Percentiles rank a stretch among this genome's conserved stretches.
Evolutionary conservation across 2,329 filamentous ascomycete genomes (phyloP).

Genomic region (Fusarium circinatum): DNA sequence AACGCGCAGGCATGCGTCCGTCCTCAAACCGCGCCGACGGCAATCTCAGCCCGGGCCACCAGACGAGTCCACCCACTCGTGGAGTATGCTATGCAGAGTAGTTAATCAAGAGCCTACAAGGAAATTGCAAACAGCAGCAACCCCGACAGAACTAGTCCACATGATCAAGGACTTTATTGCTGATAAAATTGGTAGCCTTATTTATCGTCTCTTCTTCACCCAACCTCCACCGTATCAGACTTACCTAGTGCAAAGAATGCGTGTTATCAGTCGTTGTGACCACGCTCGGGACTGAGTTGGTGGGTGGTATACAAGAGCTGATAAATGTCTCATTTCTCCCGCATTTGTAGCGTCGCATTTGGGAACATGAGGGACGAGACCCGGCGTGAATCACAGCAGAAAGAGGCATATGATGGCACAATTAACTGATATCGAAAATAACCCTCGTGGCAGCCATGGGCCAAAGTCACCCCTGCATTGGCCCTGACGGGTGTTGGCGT

Average conservation of each 20-base stretch:
- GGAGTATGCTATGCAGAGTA: constrained; percentile 20
- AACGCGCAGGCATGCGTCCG: constrained; percentile 32
- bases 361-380: constrained; percentile 23
- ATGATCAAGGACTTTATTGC: constrained; percentile 27
- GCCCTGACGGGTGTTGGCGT: constrained; percentile 18
- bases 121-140: constrained; percentile 28
- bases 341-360: constrained; percentile 32
- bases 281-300: background rate
- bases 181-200: constrained; percentile 35
- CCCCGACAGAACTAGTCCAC: constrained; percentile 21
- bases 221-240: constrained; percentile 39
- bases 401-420: constrained; percentile 41
- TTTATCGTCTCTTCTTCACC: constrained; percentile 17
- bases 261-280: background rate
- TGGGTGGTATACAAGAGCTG: background rate
- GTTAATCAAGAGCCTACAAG: constrained; percentile 33
- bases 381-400: constrained; percentile 38
- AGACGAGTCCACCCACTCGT: constrained; percentile 20
- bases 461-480: constrained; percentile 41
- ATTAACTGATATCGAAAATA: constrained; percentile 23
- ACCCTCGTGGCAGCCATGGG: constrained; percentile 45
- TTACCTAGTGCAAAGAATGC: constrained; percentile 26
- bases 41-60: constrained; percentile 44
- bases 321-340: constrained; percentile 4
- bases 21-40: constrained; percentile 44